Evolutionary conservation across 495 filamentous ascomycete species (phyloP), one percentile per base, ranked within the genome.

Genomic region (Penicillium crystallinum): DNA sequence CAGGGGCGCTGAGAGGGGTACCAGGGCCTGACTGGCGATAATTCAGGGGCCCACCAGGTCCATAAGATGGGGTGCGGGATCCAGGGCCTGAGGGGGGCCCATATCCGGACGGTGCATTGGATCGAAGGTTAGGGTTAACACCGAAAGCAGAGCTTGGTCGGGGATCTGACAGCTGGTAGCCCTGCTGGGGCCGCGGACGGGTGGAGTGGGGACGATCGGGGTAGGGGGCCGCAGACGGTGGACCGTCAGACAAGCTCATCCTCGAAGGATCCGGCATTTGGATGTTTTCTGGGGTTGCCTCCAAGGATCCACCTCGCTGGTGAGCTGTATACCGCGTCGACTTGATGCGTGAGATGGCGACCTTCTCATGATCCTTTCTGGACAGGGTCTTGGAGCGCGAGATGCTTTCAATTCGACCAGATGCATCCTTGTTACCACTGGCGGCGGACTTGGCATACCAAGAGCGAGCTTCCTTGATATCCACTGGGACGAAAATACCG

Each of bases 401-500:
- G 48, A 98, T 87, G 40, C 88, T 87, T 37, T 95, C 89, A 52
- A 98, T 81, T 36, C 93, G 79, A 45, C 77, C 81, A 19, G 78
- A 77, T 8, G 93, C 93, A 66, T 98, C 93, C 59, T 89, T 88
- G 60, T 97, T 97, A 33, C 92, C 95, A 65, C 91, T 89, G 36
- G 88, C 85, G 15, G 90, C 86, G 17, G 93, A 91, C 64, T 89
- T 86, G 54, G 88, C 81, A 64, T 98, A 98, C 93, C 93, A 98
- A 52, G 73, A 83, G 54, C 85, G 77, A 4, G 93, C 93, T 68
- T 93, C 88, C 55, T 84, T 82, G 35, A 96, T 73, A 64, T 97
- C 85, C 23, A 86, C 84, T 2, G 78, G 79, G 17, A 92, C 87
- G 62, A 87, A 86, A 61, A 97, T 90, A 51, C 93, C 93, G 55